A percentile compares a stretch with the other conserved stretches of the same genome.
Conservation (phyloP, 768 basidiomycete species). For the Tephrocybe sp. region DNA sequence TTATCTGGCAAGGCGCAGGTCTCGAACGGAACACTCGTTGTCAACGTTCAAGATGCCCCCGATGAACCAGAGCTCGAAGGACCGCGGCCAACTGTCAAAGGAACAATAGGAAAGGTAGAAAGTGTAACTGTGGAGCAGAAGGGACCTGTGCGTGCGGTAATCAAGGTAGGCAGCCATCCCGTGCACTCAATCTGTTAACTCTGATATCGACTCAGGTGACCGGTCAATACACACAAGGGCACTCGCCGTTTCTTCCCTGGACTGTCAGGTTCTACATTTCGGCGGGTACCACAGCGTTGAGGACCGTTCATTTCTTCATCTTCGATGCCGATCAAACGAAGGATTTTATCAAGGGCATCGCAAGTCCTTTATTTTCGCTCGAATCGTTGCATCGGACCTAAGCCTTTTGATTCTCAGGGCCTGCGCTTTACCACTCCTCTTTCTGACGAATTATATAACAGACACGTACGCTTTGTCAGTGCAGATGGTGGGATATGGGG, state of each 20-base stretch:
- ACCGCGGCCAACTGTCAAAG: conserved; percentile 20
- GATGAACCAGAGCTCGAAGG: conserved; percentile 32
- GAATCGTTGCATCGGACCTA: neutral
- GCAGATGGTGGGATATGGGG: conserved; percentile 36
- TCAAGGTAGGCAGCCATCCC: too few species aligned
- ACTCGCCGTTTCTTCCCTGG: conserved; percentile 35
- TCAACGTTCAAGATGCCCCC: conserved; percentile 32
- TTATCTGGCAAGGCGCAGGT: conserved; percentile 28
- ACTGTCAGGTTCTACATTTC: conserved; percentile 35
- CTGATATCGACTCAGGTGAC: conserved; percentile 26
- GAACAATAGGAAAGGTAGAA: conserved; percentile 26
- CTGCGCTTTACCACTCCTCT: conserved; percentile 34
- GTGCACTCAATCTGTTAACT: too few species aligned
- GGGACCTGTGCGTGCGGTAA: conserved; percentile 36
- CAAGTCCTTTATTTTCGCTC: too few species aligned
- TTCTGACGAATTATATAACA: conserved; percentile 32
- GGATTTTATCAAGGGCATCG: conserved; percentile 38
- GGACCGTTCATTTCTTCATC: conserved; percentile 38
- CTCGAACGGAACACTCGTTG: conserved; percentile 28
- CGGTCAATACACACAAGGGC: conserved; percentile 34
- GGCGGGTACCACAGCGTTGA: conserved; percentile 30
- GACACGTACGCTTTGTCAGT: conserved; percentile 35
- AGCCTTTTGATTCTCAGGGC: conserved; percentile 20
- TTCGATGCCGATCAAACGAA: conserved; percentile 37
- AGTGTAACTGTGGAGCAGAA: conserved; percentile 33